Evolutionary conservation across 768 basidiomycete genomes (phyloP), one percentile per base, ranked within the genome.

Genomic region (Baorangia bicolor): DNA sequence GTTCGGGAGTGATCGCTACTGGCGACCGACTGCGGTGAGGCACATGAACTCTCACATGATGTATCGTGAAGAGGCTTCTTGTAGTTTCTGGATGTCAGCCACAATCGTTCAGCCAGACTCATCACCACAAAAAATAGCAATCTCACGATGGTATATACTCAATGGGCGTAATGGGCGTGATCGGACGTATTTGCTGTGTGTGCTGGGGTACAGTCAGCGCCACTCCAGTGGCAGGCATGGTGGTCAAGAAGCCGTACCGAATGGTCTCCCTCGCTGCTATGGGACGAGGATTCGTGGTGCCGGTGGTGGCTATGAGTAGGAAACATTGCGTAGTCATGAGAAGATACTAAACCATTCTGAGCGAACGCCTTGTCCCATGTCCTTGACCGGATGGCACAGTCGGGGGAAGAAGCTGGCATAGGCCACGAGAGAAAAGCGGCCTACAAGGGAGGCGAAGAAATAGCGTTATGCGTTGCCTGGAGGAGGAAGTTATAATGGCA

Each of bases 1-100:
- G 65, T 68, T 21, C 81, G 77, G n/a, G 82, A 78, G 46, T 77
- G 72, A 49, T 78, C 77, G 61, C 79, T 81, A 59, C 75, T 72
- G 51, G 64, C 55, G 48, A 74, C 62, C 60, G 71, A 69, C 63
- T 63, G 64, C 40, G 69, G 67, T 20, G 70, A 72, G 43, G 58
- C 62, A 57, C 65, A 68, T 31, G 69, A 58, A 46, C 66, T 64
- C 51, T 66, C 72, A 38, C 59, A 56, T 43, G 72, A 68, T n/a
- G 60, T 51, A 39, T 73, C 70, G 57, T 70, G 64, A 59, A 72
- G 61, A n/a, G 61, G 64, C 37, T 59, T 72, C 62, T 67, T 71
- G 63, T 72, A 49, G 57, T 64, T 72, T 49, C 71, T 73, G 49
- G 34, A 48, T 35, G 53, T 40, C 56, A 37, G 27, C 30, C 20